Percentiles rank a stretch among this genome's conserved stretches.
phyloP scores from a whole-genome alignment of 225 moss, liverwort and hornwort genomes.

The Neckera pumila region DNA sequence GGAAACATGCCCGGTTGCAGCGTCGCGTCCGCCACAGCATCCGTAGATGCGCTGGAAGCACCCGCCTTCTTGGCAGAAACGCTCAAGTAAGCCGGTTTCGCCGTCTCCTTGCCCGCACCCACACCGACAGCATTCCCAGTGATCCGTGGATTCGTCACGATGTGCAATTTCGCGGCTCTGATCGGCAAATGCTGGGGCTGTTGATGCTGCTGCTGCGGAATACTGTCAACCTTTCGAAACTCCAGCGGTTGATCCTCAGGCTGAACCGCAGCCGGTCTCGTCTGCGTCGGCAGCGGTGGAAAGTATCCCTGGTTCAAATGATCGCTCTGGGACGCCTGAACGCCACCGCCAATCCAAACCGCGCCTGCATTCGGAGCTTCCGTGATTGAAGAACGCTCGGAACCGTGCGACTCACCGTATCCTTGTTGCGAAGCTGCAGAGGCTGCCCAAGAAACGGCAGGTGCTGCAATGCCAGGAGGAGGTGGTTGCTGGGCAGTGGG shows the following conservation, averaged over 20 bases:
- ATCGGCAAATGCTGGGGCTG: background rate
- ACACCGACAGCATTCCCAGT: constrained; percentile 41
- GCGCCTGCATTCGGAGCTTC: constrained; percentile 5
- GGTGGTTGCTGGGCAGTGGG: constrained; percentile 59
- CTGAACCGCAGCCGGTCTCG: constrained; percentile 1
- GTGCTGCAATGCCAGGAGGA: constrained; percentile 60
- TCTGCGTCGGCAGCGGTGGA: constrained; percentile 18
- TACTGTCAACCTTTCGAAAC: constrained; percentile 23
- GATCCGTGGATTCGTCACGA: constrained; percentile 81
- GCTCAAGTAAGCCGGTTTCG: constrained; percentile 69
- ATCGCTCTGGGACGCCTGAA: constrained; percentile 17
- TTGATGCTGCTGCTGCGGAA: constrained; percentile 8
- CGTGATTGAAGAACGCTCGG: constrained; percentile 7
- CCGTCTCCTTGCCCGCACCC: constrained; percentile 11
- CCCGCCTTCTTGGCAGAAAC: constrained; percentile 25
- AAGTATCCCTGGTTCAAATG: constrained; percentile 36
- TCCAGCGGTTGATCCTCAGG: constrained; percentile 17
- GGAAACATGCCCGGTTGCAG: constrained; percentile 97
- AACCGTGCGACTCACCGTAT: constrained; percentile 18
- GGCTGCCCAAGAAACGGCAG: constrained; percentile 50
- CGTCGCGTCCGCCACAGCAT: constrained; percentile 70
- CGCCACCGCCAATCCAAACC: constrained; percentile 32
- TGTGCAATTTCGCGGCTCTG: constrained; percentile 57
- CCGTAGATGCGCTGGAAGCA: constrained; percentile 28
- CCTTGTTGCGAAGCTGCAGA: background rate